phyloP scores from a whole-genome alignment of 352 stramenopile species.

The Phytophthora idaei region DNA sequence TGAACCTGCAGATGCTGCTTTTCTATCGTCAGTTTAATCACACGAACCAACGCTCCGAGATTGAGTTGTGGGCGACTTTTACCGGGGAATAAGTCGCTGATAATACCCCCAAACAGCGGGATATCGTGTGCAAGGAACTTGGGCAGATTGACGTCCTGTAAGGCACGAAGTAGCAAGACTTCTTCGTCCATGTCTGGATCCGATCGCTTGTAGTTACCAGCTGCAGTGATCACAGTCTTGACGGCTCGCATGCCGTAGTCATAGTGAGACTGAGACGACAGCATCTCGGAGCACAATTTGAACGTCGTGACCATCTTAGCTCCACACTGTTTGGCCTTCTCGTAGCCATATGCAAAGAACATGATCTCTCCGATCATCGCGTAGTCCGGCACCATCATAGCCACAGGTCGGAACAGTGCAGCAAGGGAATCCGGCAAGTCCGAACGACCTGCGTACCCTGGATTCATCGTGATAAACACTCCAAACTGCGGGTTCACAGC shows the following conservation, averaged over 20 bases:
- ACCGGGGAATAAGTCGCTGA: conserved; percentile 94
- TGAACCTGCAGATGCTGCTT: conserved; percentile 85
- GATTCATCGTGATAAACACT: conserved; percentile 97
- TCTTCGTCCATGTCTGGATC: conserved; percentile 95
- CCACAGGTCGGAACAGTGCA: conserved; percentile 94
- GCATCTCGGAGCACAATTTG: conserved; percentile 94
- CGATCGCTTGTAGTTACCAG: conserved; percentile 94
- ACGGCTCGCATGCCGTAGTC: conserved; percentile 97
- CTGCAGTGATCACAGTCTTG: conserved; percentile 95
- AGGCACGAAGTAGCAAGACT: conserved; percentile 89
- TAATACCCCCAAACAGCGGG: conserved; percentile 94
- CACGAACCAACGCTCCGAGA: conserved; percentile 82
- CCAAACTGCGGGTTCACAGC: conserved; percentile 93
- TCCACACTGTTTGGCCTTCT: conserved; percentile 92
- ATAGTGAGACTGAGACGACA: conserved; percentile 95
- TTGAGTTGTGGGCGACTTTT: conserved; percentile 91
- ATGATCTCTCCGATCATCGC: conserved; percentile 97
- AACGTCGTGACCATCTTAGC: conserved; percentile 98
- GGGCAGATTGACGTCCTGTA: conserved; percentile 95
- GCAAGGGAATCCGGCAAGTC: conserved; percentile 96
- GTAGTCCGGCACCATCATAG: conserved; percentile 98
- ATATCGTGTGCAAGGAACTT: conserved; percentile 97
- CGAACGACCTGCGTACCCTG: conserved; percentile 93
- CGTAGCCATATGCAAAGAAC: conserved; percentile 95
- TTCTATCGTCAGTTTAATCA: conserved; percentile 90